These are phyloP conservation scores for Coniochaeta sp. DNA, from an alignment of 2,329 filamentous ascomycete species.

Conservation along the genomic window DNA sequence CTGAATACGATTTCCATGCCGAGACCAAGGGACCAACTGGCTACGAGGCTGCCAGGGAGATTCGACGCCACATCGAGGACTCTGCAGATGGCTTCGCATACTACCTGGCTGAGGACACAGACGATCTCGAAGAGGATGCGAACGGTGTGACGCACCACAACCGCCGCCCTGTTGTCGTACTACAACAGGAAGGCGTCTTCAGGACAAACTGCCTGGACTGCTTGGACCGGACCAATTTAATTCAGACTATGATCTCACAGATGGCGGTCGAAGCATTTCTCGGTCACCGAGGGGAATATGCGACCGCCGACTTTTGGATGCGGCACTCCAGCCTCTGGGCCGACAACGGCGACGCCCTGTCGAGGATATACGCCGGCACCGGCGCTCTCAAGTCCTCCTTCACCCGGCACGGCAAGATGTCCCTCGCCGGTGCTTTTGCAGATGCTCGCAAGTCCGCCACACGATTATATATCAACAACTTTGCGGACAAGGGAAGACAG, in stretches of 20 bases:
- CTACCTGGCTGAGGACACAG: constrained; percentile 70
- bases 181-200: constrained; percentile 91
- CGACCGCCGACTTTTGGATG: constrained; percentile 80
- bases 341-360: constrained; percentile 90
- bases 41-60: constrained; percentile 84
- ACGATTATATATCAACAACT: constrained; percentile 94
- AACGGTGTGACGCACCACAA: constrained; percentile 25
- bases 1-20: constrained; percentile 94
- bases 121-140: constrained; percentile 41
- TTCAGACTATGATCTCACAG: constrained; percentile 91
- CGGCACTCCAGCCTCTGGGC: constrained; percentile 92
- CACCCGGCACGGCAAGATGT: constrained; percentile 93
- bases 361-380: constrained; percentile 93
- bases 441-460: constrained; percentile 93
- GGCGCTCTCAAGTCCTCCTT: constrained; percentile 94
- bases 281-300: constrained; percentile 60
- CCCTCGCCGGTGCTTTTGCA: constrained; percentile 84
- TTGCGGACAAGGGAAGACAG: constrained; percentile 86
- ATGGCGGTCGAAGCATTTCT: constrained; percentile 88
- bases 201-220: constrained; percentile 95
- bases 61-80: constrained; percentile 68
- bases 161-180: constrained; percentile 55
- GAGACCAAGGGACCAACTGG: constrained; percentile 81
- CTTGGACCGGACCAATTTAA: constrained; percentile 88
- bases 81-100: constrained; percentile 90